A percentile compares a stretch with the other conserved stretches of the same genome.
Conservation (phyloP, 768 basidiomycete genomes). For the Trametes sanguinea region DNA sequence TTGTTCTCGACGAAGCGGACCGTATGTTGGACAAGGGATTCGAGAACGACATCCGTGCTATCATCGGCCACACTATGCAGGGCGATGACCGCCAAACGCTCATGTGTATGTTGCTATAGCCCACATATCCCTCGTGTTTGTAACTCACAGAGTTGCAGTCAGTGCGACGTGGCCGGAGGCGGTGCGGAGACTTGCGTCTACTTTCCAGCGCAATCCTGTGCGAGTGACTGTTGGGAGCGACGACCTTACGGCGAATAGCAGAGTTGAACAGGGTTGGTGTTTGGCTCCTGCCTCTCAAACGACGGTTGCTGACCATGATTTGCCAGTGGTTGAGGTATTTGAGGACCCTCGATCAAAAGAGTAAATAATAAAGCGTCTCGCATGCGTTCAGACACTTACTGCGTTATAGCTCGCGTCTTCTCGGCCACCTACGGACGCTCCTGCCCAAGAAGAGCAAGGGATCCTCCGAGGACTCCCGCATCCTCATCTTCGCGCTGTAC, state of each 20-base stretch:
- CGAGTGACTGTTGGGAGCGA: constrained; percentile 95
- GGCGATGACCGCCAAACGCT: constrained; percentile 80
- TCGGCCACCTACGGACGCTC: constrained; percentile 54
- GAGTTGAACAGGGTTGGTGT: constrained; percentile 71
- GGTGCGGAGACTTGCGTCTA: constrained; percentile 83
- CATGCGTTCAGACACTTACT: not conserved
- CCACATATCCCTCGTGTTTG: not conserved
- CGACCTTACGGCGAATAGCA: constrained; percentile 90
- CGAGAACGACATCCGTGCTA: constrained; percentile 93
- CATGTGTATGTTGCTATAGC: constrained; percentile 70
- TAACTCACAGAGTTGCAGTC: constrained; percentile 50
- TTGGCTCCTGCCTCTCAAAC: not conserved
- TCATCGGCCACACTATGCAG: constrained; percentile 76
- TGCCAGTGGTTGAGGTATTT: constrained; percentile 77
- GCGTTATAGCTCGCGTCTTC: constrained; percentile 55
- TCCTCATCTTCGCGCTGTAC: constrained; percentile 94
- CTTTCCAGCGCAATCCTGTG: constrained; percentile 84
- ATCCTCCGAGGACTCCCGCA: constrained; percentile 58
- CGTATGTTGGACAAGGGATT: constrained; percentile 98
- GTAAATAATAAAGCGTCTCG: constrained; percentile 46
- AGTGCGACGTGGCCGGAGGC: constrained; percentile 99
- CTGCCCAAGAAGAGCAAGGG: constrained; percentile 63
- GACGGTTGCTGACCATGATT: not conserved
- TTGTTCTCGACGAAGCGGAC: constrained; percentile 97
- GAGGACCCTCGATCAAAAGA: constrained; percentile 85